A percentile compares a stretch with the other conserved stretches of the same genome.
Evolutionary conservation across 208 protist species (phyloP).

Genomic region (Spongospora subterranea): DNA sequence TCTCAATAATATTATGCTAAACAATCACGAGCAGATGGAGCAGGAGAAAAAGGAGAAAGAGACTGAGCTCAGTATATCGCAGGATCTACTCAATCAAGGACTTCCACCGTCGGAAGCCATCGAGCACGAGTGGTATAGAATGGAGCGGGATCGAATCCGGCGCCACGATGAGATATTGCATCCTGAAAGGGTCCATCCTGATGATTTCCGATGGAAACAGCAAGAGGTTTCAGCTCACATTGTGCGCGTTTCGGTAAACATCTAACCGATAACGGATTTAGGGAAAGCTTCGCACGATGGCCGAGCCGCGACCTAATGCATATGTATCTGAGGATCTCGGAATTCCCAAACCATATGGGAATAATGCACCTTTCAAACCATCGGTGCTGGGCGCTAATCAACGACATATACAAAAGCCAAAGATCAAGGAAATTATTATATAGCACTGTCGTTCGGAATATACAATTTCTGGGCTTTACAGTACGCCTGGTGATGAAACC

Average conservation of each 20-base stretch:
- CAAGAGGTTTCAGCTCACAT: not conserved
- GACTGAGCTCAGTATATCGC: constrained; percentile 31
- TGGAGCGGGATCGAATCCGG: constrained; percentile 54
- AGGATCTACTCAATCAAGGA: constrained; percentile 66
- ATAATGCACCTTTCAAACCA: constrained; percentile 71
- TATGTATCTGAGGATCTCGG: constrained; percentile 72
- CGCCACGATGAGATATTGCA: constrained; percentile 40
- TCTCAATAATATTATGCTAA: not conserved
- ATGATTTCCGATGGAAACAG: constrained; percentile 42
- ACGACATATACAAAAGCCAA: constrained; percentile 67
- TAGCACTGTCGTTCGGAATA: constrained; percentile 46
- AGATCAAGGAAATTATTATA: constrained; percentile 59
- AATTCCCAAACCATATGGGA: constrained; percentile 72
- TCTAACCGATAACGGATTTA: not conserved
- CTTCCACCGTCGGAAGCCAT: constrained; percentile 69
- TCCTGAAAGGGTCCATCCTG: not conserved
- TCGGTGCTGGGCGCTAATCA: constrained; percentile 64
- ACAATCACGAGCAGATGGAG: constrained; percentile 58
- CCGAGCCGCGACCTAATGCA: constrained; percentile 71
- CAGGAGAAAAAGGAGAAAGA: constrained; percentile 59
- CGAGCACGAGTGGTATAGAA: constrained; percentile 69
- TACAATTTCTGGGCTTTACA: too few species aligned
- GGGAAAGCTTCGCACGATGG: constrained; percentile 64
- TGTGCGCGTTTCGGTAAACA: not conserved
- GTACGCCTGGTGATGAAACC: too few species aligned